Conservation (phyloP, 1,139 yeast species). For the Pichia sp. region DNA sequence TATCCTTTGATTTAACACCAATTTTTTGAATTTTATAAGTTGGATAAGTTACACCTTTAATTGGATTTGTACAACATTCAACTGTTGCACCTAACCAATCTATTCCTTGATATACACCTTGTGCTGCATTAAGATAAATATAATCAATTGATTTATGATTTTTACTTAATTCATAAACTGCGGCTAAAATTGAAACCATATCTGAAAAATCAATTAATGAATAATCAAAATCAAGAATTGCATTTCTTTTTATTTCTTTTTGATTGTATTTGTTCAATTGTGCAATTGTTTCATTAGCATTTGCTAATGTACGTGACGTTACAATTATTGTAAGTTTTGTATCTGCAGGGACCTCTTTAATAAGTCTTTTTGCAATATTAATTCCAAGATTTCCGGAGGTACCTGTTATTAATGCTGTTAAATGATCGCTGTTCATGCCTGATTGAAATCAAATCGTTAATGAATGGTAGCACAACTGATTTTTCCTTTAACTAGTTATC, state of each 20-base stretch:
- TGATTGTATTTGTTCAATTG: conserved; percentile 48
- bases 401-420: conserved; percentile 55
- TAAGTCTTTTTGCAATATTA: conserved; percentile 72
- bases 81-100: conserved; percentile 74
- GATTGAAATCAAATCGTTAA: not conserved
- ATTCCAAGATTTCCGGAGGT: conserved; percentile 78
- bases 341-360: conserved; percentile 49
- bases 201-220: conserved; percentile 80
- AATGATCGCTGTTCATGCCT: conserved; percentile 17
- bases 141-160: conserved; percentile 66
- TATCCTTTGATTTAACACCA: conserved; percentile 68
- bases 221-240: conserved; percentile 76
- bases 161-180: conserved; percentile 61
- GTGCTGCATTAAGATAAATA: conserved; percentile 83
- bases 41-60: conserved; percentile 79
- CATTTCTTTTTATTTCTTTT: conserved; percentile 34
- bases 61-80: conserved; percentile 59
- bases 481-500: too few species aligned
- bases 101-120: conserved; percentile 78
- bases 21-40: conserved; percentile 73
- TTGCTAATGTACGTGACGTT: conserved; percentile 82
- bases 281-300: conserved; percentile 70
- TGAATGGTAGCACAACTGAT: not conserved
- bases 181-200: conserved; percentile 78
- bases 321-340: conserved; percentile 69